phyloP scores from a whole-genome alignment of 495 filamentous ascomycete genomes.

The Thermothielavioides terrestris region DNA sequence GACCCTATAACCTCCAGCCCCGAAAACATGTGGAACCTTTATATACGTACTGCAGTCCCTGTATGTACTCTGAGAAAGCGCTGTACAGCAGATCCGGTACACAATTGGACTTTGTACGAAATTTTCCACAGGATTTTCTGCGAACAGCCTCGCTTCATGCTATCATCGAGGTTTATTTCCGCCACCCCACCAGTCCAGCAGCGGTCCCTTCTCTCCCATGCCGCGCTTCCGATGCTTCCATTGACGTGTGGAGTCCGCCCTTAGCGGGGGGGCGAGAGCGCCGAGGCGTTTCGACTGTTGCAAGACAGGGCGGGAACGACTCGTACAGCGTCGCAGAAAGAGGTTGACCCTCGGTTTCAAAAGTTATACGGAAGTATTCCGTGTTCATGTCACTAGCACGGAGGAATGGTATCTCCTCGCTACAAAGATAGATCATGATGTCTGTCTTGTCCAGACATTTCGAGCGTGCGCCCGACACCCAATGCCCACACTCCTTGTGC shows the following conservation, averaged over 20 bases:
- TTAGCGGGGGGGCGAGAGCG: not conserved
- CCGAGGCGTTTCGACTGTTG: too few species aligned
- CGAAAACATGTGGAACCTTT: too few species aligned
- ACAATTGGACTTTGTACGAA: not conserved
- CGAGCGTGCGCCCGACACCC: too few species aligned
- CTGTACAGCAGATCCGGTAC: too few species aligned
- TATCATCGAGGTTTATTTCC: not conserved
- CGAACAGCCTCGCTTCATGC: not conserved
- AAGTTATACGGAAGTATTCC: too few species aligned
- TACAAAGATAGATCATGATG: too few species aligned
- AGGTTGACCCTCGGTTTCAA: not conserved
- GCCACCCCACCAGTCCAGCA: not conserved
- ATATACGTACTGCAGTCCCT: too few species aligned
- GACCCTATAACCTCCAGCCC: too few species aligned
- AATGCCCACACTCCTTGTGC: not conserved
- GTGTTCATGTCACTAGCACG: too few species aligned
- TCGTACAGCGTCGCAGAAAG: not conserved
- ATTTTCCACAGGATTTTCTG: not conserved
- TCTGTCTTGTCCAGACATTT: too few species aligned
- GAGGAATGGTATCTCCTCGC: too few species aligned
- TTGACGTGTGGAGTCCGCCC: not conserved
- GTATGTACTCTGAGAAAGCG: too few species aligned
- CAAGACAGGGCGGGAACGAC: not conserved
- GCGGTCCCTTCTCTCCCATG: not conserved
- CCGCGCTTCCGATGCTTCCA: conserved; percentile 7